Base-by-base conservation (phyloP, 1,284 basidiomycete genomes). In the Ganoderma lingzhi region DNA sequence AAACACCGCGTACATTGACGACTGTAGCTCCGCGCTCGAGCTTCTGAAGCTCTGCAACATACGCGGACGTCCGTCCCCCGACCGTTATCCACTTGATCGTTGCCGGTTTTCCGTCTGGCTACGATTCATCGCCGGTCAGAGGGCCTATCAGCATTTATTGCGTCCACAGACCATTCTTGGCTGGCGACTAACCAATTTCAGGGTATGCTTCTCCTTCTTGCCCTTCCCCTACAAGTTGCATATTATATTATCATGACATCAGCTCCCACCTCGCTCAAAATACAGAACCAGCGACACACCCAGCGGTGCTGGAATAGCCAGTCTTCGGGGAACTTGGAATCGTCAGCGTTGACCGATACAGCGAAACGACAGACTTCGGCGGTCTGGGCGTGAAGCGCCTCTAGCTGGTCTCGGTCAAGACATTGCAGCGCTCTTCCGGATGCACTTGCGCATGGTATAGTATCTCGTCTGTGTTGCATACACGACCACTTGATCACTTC, bases 11-110 rank as follows among this genome's bases (percentile, higher is more conserved):
- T 30, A 55, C 28, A 41, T 30, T 63, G 32, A 37, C 15, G 5
- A 6, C 30, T 4, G 30, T 44, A 15, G 41, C 30, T 6, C 53
- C 63, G 51, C 67, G 65, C 39, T 58, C 66, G 65, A 85, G 79
- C 61, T 82, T 82, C 76, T 95, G 94, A 2, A 95, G 82, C 77
- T 93, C 88, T 10, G 80, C 78, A 2, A 95, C 89, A 70, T 89
- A 90, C 3, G 93, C 94, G 1, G 92, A 93, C 0, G 95, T 96
- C 17, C 94, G 84, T 1, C 95, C 94, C 4, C 92, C 93, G 10
- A 96, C 92, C 0, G 91, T 94, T 64, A 94, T 78, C 85, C 91
- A 96, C 71, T 88, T 89, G 70, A 96, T 90, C 2, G 90, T 92
- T 0, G 92, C 93, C 2, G 85, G 86, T 62, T 85, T 80, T 1